These are phyloP conservation scores for Aspergillus olivimuriae DNA, from an alignment of 495 filamentous ascomycete genomes.

Conservation along the genomic window DNA sequence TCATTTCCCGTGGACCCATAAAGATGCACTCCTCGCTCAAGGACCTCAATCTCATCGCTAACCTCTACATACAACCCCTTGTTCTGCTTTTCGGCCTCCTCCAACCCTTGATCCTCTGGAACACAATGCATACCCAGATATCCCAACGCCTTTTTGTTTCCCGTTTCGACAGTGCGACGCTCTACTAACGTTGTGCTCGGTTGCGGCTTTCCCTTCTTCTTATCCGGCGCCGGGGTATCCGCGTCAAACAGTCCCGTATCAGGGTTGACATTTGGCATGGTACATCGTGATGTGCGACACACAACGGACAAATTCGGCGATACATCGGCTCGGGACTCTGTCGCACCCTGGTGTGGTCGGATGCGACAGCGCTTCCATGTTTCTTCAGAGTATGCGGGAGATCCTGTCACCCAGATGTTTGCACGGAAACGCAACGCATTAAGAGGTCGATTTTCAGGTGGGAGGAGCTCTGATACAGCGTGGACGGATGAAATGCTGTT, in stretches of 20 bases:
- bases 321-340: not conserved
- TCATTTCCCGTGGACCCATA: constrained; percentile 13
- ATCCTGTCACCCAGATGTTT: constrained; percentile 12
- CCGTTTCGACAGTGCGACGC: constrained; percentile 11
- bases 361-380: constrained; percentile 13
- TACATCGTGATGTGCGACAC: constrained; percentile 15
- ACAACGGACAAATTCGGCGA: constrained; percentile 10
- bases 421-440: constrained; percentile 15
- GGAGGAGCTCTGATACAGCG: constrained; percentile 12
- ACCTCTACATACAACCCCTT: constrained; percentile 10
- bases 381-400: constrained; percentile 13
- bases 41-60: constrained; percentile 14
- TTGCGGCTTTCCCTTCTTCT: constrained; percentile 14
- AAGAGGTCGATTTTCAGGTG: constrained; percentile 12
- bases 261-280: constrained; percentile 15
- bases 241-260: constrained; percentile 8
- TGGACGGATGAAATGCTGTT: constrained; percentile 16
- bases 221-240: constrained; percentile 7
- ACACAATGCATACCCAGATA: constrained; percentile 17
- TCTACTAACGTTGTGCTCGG: constrained; percentile 13
- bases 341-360: not conserved
- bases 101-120: constrained; percentile 11
- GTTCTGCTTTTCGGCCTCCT: constrained; percentile 4
- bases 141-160: constrained; percentile 12
- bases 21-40: constrained; percentile 11